Evolutionary conservation across 2,329 filamentous ascomycete genomes (phyloP).

Genomic region (Ceratocystis alfenasii): DNA sequence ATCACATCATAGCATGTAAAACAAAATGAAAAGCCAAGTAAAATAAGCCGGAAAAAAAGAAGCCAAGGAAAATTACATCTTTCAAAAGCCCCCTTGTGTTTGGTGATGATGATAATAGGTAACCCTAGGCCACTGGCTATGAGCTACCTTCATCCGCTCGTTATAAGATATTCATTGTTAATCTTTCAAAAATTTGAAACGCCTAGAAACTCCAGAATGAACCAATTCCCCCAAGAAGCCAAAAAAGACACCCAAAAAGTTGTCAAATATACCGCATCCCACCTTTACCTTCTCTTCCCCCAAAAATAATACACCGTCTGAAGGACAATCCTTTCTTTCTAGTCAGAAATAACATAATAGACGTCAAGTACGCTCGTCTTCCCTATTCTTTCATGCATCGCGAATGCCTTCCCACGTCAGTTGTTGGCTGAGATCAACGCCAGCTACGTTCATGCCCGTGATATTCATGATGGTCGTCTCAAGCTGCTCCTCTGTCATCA

Average conservation of each 20-base stretch:
- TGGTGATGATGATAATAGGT: no score
- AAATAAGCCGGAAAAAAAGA: not conserved
- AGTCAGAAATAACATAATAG: not conserved
- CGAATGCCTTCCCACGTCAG: constrained; percentile 35
- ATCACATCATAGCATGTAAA: not conserved
- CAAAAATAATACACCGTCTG: constrained; percentile 14
- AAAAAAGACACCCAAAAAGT: constrained; percentile 15
- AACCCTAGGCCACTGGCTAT: not conserved
- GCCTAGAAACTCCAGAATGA: constrained; percentile 6
- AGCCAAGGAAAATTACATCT: not conserved
- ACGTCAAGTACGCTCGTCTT: constrained; percentile 2
- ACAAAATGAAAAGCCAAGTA: not conserved
- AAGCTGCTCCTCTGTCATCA: constrained; percentile 50
- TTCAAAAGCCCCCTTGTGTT: not conserved
- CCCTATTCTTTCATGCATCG: constrained; percentile 23
- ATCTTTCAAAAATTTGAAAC: constrained; percentile 17
- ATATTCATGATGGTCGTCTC: constrained; percentile 52
- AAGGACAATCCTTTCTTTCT: constrained; percentile 7
- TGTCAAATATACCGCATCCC: not conserved
- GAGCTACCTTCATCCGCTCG: not conserved
- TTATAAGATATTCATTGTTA: not conserved
- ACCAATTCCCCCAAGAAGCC: constrained; percentile 2
- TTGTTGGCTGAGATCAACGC: constrained; percentile 33
- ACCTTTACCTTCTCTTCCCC: not conserved
- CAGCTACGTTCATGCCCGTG: constrained; percentile 34